These are phyloP conservation scores for Raphanus hybrid DNA, from an alignment of 441 rosid genomes.

Conservation along the genomic window DNA sequence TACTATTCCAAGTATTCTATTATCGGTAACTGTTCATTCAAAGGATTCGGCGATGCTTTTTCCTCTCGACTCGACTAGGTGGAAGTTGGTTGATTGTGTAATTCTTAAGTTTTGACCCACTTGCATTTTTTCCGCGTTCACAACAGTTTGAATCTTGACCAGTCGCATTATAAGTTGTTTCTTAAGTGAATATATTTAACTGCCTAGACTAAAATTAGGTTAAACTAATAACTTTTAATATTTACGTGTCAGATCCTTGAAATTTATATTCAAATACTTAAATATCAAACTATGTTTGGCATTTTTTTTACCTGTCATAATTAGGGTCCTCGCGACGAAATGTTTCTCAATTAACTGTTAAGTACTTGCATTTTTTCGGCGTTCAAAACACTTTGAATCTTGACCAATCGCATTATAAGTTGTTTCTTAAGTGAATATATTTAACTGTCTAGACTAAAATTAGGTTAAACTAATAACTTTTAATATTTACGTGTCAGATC, in stretches of 20 bases:
- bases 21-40: slow-evolving; percentile 10
- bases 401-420: not conserved
- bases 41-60: not conserved
- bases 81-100: not conserved
- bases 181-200: not conserved
- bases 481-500: too few relatives aligned
- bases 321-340: not conserved
- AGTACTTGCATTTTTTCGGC: not conserved
- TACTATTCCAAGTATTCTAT: too few relatives aligned
- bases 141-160: not conserved
- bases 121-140: not conserved
- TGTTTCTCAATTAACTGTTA: not conserved
- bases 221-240: too few relatives aligned
- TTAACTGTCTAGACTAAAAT: too few relatives aligned
- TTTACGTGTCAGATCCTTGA: too few relatives aligned
- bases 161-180: not conserved
- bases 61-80: not conserved
- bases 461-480: too few relatives aligned
- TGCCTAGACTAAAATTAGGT: too few relatives aligned
- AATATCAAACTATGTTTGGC: too few relatives aligned
- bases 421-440: not conserved
- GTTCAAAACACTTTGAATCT: too few relatives aligned
- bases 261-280: too few relatives aligned
- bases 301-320: too few relatives aligned
- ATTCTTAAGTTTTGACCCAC: not conserved